A percentile compares a stretch with the other conserved stretches of the same genome.
These are phyloP conservation scores for Phytophthora kernoviae DNA, from an alignment of 352 stramenopile species.

Conservation along the genomic window DNA sequence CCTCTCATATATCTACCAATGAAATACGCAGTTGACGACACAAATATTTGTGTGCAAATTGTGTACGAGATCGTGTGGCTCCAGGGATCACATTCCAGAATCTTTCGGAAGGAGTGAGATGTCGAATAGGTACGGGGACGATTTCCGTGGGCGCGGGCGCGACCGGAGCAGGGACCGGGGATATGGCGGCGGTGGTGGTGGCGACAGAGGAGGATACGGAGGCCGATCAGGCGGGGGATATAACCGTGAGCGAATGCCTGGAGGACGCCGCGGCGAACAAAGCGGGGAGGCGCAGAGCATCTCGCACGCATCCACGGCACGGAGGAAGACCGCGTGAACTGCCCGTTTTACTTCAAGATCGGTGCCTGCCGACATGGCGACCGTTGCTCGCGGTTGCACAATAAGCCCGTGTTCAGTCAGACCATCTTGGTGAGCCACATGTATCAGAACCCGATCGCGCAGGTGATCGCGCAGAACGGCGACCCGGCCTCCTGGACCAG, in stretches of 20 bases:
- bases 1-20: not conserved
- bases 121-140: conserved; percentile 78
- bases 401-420: conserved; percentile 98
- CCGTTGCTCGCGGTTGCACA: conserved; percentile 97
- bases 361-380: conserved; percentile 99
- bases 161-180: conserved; percentile 78
- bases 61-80: conserved; percentile 25
- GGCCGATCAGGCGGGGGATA: conserved; percentile 48
- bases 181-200: conserved; percentile 37
- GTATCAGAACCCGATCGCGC: conserved; percentile 95
- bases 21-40: not conserved
- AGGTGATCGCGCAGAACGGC: conserved; percentile 89
- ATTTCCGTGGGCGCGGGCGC: conserved; percentile 64
- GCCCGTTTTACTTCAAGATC: conserved; percentile 99
- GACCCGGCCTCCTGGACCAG: conserved; percentile 86
- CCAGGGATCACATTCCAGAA: conserved; percentile 43
- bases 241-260: conserved; percentile 56
- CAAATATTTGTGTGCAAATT: not conserved
- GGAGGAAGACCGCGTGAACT: conserved; percentile 98
- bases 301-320: conserved; percentile 98
- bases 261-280: conserved; percentile 63
- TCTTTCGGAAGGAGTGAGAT: conserved; percentile 36
- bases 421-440: conserved; percentile 99
- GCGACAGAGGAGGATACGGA: conserved; percentile 31
- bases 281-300: conserved; percentile 93